These are phyloP conservation scores for Amanita phalloides DNA, from an alignment of 768 basidiomycete genomes.

Conservation along the genomic window DNA sequence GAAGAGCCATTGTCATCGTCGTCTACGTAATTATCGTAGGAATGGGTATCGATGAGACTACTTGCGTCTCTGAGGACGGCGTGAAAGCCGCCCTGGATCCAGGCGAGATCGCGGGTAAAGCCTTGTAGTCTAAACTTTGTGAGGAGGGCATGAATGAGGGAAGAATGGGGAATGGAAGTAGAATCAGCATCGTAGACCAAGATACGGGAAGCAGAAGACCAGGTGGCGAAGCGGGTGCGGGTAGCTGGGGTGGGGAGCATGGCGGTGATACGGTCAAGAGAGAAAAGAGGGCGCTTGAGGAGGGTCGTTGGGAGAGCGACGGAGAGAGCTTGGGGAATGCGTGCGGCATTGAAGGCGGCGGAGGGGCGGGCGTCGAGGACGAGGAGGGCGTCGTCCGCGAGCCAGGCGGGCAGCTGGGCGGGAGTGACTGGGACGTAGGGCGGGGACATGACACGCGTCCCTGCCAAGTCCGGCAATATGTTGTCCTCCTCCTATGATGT, in stretches of 20 bases:
- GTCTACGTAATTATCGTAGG: conserved; percentile 30
- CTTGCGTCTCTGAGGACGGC: conserved; percentile 47
- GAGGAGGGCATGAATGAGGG: conserved; percentile 63
- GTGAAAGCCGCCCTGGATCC: conserved; percentile 79
- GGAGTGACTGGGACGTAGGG: conserved; percentile 18
- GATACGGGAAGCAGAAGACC: conserved; percentile 50
- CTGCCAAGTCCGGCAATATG: background rate
- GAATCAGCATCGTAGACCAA: conserved; percentile 86
- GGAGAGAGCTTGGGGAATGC: conserved; percentile 63
- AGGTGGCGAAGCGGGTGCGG: conserved; percentile 47
- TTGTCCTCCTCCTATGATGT: background rate
- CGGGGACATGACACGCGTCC: conserved; percentile 1
- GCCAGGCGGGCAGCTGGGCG: conserved; percentile 17
- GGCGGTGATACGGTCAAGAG: conserved; percentile 60
- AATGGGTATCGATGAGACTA: conserved; percentile 40
- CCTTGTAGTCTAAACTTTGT: conserved; percentile 57
- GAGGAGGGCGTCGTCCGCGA: conserved; percentile 34
- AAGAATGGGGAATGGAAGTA: conserved; percentile 40
- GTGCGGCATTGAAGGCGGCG: conserved; percentile 55
- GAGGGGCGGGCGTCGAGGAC: conserved; percentile 86
- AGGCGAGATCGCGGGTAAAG: conserved; percentile 52
- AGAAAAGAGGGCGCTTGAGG: conserved; percentile 83
- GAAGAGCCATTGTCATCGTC: conserved; percentile 35
- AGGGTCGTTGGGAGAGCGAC: conserved; percentile 92
- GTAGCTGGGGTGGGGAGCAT: conserved; percentile 66